phyloP scores from a whole-genome alignment of 805 yeast species.

The Pichia exigua region DNA sequence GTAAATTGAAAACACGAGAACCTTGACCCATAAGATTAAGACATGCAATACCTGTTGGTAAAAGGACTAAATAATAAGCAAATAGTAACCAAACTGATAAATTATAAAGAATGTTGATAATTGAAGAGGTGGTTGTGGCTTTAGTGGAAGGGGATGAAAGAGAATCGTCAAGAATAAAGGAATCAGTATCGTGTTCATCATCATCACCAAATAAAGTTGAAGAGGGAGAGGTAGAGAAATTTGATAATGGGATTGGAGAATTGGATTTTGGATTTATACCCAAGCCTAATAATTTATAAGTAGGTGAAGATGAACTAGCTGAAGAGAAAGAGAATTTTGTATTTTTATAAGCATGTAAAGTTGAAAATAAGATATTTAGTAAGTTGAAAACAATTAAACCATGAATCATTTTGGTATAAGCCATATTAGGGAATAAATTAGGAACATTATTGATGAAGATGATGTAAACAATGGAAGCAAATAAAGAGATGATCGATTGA shows the following conservation, averaged over 20 bases:
- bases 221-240: slow-evolving; percentile 25
- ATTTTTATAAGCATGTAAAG: slow-evolving; percentile 25
- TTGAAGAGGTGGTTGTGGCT: not conserved
- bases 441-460: slow-evolving; percentile 55
- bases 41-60: slow-evolving; percentile 52
- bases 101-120: slow-evolving; percentile 36
- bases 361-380: slow-evolving; percentile 48
- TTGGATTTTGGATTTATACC: not conserved
- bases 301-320: slow-evolving; percentile 6
- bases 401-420: slow-evolving; percentile 59
- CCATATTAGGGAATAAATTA: slow-evolving; percentile 67
- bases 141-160: slow-evolving; percentile 14
- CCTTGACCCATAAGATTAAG: slow-evolving; percentile 67
- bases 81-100: slow-evolving; percentile 59
- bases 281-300: slow-evolving; percentile 8
- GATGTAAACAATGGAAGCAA: slow-evolving; percentile 48
- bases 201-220: slow-evolving; percentile 29
- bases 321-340: not conserved
- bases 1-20: slow-evolving; percentile 59
- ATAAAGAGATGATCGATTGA: slow-evolving; percentile 38
- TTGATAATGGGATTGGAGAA: slow-evolving; percentile 22
- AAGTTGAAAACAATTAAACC: slow-evolving; percentile 47
- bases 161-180: slow-evolving; percentile 20
- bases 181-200: slow-evolving; percentile 12
- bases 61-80: slow-evolving; percentile 47